Percentiles rank a stretch among this genome's conserved stretches.
phyloP scores from a whole-genome alignment of 306 rosid species.

The apple (Malus domestica) region DNA sequence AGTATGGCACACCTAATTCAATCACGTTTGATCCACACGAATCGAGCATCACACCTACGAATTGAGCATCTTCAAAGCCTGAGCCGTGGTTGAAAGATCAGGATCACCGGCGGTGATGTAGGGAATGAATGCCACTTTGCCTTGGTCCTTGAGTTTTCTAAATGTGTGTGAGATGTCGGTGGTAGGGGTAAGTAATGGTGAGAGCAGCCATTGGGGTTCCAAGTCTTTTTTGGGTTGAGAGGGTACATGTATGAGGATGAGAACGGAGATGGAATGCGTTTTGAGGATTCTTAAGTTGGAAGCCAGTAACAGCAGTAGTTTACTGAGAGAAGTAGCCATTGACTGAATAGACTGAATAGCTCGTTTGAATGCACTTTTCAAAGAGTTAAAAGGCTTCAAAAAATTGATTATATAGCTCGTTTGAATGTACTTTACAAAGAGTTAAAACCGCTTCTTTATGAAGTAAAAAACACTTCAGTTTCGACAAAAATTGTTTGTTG shows the following conservation, averaged over 20 bases:
- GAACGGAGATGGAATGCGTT: neutral
- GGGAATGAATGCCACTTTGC: conserved; percentile 84
- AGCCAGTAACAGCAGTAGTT: neutral
- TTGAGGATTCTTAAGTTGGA: neutral
- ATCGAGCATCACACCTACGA: neutral
- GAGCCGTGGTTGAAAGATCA: conserved; percentile 77
- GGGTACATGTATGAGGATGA: neutral
- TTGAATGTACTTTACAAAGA: too few relatives aligned
- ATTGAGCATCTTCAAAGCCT: conserved; percentile 85
- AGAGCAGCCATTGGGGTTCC: conserved; percentile 32
- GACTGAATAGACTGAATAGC: too few relatives aligned
- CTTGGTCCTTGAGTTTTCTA: conserved; percentile 41
- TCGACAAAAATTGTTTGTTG: too few relatives aligned
- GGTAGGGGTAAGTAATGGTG: conserved; percentile 21
- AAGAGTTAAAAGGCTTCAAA: too few relatives aligned
- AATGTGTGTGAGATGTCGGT: conserved; percentile 68
- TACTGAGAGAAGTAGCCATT: neutral
- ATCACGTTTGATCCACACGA: conserved; percentile 61
- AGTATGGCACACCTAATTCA: conserved; percentile 76
- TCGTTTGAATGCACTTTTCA: too few relatives aligned
- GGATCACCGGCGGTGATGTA: conserved; percentile 92
- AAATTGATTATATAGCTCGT: neutral
- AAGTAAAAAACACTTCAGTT: too few relatives aligned
- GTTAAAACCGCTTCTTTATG: too few relatives aligned
- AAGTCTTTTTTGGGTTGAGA: neutral